Conservation (phyloP, 208 protist species). For the Trypanosoma conorhini region DNA sequence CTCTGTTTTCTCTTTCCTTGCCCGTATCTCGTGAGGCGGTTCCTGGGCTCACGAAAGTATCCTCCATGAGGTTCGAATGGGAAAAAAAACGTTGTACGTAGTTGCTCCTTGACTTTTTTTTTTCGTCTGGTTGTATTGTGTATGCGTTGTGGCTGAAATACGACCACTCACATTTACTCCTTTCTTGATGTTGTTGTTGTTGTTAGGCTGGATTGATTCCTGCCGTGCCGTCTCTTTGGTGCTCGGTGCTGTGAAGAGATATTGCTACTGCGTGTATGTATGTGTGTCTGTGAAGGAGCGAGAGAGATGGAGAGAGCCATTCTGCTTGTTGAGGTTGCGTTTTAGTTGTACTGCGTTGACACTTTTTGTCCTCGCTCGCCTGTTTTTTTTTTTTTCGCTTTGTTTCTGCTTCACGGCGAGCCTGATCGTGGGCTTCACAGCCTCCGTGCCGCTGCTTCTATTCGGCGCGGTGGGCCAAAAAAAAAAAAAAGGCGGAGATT, state of each 20-base stretch:
- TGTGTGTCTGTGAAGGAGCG: too few species aligned
- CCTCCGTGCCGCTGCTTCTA: not conserved
- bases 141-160: not conserved
- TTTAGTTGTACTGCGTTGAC: not conserved
- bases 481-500: too few species aligned
- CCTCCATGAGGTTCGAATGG: not conserved
- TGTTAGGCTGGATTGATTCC: not conserved
- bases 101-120: not conserved
- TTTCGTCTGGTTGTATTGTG: slow-evolving; percentile 10
- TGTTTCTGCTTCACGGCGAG: not conserved
- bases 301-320: not conserved
- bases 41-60: slow-evolving; percentile 8
- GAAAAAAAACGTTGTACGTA: not conserved
- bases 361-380: not conserved
- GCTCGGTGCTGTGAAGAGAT: not conserved
- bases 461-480: too few species aligned
- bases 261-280: slow-evolving; percentile 26
- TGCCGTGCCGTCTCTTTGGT: not conserved
- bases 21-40: not conserved
- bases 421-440: not conserved
- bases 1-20: not conserved
- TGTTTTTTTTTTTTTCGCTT: not conserved
- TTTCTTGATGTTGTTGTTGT: slow-evolving; percentile 10
- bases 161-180: not conserved
- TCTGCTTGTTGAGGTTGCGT: not conserved